Percentiles rank a stretch among this genome's conserved stretches.
Evolutionary conservation across 306 rosid species (phyloP).

Genomic region (Castanospermum australe): DNA sequence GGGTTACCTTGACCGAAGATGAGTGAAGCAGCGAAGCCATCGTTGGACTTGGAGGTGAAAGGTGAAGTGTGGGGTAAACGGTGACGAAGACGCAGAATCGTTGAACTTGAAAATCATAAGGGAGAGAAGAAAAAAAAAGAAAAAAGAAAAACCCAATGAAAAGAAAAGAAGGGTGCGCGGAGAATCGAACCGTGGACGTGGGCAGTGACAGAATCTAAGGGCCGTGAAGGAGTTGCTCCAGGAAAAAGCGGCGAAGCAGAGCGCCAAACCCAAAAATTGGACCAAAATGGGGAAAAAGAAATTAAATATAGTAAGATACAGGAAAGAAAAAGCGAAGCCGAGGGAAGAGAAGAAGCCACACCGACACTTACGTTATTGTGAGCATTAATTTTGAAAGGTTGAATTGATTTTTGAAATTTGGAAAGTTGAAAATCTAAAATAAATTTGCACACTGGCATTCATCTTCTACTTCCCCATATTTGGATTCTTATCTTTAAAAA

Average conservation of each 20-base stretch:
- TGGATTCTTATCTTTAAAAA: no score
- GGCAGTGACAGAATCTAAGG: slow-evolving; percentile 24
- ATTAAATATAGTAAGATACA: not conserved
- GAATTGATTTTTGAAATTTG: no score
- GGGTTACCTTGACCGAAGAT: slow-evolving; percentile 55
- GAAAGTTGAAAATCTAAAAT: no score
- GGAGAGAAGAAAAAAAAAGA: not conserved
- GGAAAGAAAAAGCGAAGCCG: no score
- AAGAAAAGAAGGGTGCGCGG: not conserved
- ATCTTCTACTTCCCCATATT: no score
- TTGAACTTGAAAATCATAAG: slow-evolving; percentile 1
- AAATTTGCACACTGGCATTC: no score
- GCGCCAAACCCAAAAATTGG: no score
- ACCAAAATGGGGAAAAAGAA: no score
- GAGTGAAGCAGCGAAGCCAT: slow-evolving; percentile 66
- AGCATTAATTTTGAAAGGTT: no score
- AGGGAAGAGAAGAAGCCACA: not conserved
- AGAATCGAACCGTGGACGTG: slow-evolving; percentile 32
- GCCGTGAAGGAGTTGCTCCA: not conserved
- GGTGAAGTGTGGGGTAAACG: not conserved
- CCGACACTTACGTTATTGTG: no score
- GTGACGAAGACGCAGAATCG: slow-evolving; percentile 1
- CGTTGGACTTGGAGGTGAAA: slow-evolving; percentile 33
- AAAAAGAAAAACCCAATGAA: not conserved
- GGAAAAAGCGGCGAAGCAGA: not conserved